A percentile compares a stretch with the other conserved stretches of the same genome.
Evolutionary conservation across 2,329 filamentous ascomycete species (phyloP).

Genomic region (Colletotrichum lupini): DNA sequence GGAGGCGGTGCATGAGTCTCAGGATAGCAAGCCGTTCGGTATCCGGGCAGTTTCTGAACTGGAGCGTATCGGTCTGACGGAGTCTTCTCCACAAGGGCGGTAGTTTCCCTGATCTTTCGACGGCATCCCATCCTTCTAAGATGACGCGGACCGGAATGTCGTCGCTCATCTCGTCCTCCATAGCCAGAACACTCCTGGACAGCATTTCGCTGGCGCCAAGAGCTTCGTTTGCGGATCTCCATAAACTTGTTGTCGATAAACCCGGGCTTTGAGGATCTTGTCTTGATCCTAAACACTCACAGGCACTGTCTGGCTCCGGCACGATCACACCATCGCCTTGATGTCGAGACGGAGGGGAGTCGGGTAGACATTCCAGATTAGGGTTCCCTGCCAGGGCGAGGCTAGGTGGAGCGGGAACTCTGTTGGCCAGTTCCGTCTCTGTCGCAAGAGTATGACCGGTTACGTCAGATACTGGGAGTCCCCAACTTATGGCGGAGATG

Average conservation of each 20-base stretch:
- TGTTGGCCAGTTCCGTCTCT: not conserved
- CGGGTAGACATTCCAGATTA: not conserved
- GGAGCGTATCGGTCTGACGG: slow-evolving; percentile 38
- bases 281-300: not conserved
- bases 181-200: not conserved
- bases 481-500: not conserved
- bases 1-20: slow-evolving; percentile 39
- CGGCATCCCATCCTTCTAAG: slow-evolving; percentile 42
- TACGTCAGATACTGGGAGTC: not conserved
- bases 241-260: slow-evolving; percentile 31
- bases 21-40: slow-evolving; percentile 40
- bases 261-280: not conserved
- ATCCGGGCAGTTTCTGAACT: slow-evolving; percentile 37
- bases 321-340: slow-evolving; percentile 7
- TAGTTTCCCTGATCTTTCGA: slow-evolving; percentile 40
- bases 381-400: slow-evolving; percentile 1
- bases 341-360: not conserved
- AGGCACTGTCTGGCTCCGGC: slow-evolving; percentile 10
- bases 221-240: slow-evolving; percentile 39
- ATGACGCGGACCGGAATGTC: slow-evolving; percentile 41
- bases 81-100: slow-evolving; percentile 41
- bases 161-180: slow-evolving; percentile 38
- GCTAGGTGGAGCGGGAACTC: not conserved
- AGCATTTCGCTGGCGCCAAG: slow-evolving; percentile 34
- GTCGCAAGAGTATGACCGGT: not conserved